These are phyloP conservation scores for Mycena metata DNA, from an alignment of 768 basidiomycete genomes.

Conservation along the genomic window DNA sequence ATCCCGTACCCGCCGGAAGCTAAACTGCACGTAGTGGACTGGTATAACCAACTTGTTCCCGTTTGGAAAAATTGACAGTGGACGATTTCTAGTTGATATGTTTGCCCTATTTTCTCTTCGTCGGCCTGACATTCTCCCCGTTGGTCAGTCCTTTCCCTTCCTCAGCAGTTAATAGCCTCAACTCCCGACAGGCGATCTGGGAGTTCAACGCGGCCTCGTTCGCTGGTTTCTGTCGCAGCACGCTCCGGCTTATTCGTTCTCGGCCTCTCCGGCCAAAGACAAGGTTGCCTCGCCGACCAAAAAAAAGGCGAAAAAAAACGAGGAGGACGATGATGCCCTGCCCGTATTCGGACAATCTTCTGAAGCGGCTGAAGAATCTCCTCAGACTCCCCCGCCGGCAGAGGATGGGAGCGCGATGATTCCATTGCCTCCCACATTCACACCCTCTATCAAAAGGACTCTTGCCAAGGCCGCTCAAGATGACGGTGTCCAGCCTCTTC, in stretches of 20 bases:
- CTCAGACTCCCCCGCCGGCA: slow-evolving; percentile 40
- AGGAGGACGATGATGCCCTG: slow-evolving; percentile 47
- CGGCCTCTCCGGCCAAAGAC: slow-evolving; percentile 64
- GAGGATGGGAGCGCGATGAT: slow-evolving; percentile 46
- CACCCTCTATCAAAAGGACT: slow-evolving; percentile 75
- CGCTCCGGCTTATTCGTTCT: slow-evolving; percentile 62
- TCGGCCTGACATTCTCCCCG: slow-evolving; percentile 84
- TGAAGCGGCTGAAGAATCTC: slow-evolving; percentile 15
- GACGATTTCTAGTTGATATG: slow-evolving; percentile 77
- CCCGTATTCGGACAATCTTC: slow-evolving; percentile 44
- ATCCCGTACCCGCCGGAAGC: slow-evolving; percentile 14
- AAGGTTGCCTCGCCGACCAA: slow-evolving; percentile 26
- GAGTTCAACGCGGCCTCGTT: slow-evolving; percentile 81
- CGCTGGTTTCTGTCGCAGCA: slow-evolving; percentile 79
- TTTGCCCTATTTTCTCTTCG: slow-evolving; percentile 91
- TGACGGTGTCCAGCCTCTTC: slow-evolving; percentile 56
- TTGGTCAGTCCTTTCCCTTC: slow-evolving; percentile 57
- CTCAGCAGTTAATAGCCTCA: slow-evolving; percentile 7
- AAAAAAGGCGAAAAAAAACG: slow-evolving; percentile 37
- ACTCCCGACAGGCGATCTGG: slow-evolving; percentile 74
- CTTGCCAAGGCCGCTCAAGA: slow-evolving; percentile 54
- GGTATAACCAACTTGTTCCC: slow-evolving; percentile 51
- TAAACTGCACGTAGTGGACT: slow-evolving; percentile 64
- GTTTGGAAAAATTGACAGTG: not conserved
- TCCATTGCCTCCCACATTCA: slow-evolving; percentile 69